Conservation (phyloP, 2,329 filamentous ascomycete species). For the Knufia fluminis region DNA sequence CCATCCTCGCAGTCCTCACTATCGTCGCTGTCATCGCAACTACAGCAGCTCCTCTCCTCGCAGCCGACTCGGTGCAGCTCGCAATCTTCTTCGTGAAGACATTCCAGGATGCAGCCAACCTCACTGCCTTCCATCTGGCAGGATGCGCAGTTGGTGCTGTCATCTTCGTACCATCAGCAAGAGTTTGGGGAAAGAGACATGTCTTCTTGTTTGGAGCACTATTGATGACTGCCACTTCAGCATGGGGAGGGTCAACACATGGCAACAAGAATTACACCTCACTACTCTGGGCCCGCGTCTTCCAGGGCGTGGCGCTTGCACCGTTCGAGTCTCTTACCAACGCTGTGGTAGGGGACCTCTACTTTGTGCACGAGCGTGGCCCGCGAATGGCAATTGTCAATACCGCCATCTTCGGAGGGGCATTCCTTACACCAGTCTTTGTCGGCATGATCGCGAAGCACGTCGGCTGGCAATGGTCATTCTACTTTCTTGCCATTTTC, state of each 20-base stretch:
- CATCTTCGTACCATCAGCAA: constrained; percentile 75
- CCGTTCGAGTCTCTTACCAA: constrained; percentile 89
- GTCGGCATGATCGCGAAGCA: constrained; percentile 73
- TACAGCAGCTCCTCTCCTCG: constrained; percentile 74
- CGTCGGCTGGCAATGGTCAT: constrained; percentile 73
- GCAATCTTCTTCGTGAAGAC: constrained; percentile 54
- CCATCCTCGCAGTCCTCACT: constrained; percentile 70
- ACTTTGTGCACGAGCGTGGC: constrained; percentile 66
- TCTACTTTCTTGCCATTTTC: constrained; percentile 83
- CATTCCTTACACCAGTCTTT: constrained; percentile 75
- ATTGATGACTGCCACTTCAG: constrained; percentile 62
- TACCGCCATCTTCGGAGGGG: constrained; percentile 60
- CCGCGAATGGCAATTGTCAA: constrained; percentile 72
- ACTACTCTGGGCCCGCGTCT: constrained; percentile 66
- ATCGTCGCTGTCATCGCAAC: constrained; percentile 74
- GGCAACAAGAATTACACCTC: constrained; percentile 59
- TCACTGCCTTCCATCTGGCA: constrained; percentile 81
- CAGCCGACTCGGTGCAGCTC: constrained; percentile 75
- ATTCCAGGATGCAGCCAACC: constrained; percentile 67
- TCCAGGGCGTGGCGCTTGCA: constrained; percentile 78
- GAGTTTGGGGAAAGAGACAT: constrained; percentile 89
- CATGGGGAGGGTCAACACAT: constrained; percentile 60
- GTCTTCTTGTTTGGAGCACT: constrained; percentile 69
- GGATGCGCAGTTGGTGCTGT: constrained; percentile 74
- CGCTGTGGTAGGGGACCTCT: constrained; percentile 79